These are phyloP conservation scores for Hansenula sp. DNA, from an alignment of 1,139 yeast species.

Conservation along the genomic window DNA sequence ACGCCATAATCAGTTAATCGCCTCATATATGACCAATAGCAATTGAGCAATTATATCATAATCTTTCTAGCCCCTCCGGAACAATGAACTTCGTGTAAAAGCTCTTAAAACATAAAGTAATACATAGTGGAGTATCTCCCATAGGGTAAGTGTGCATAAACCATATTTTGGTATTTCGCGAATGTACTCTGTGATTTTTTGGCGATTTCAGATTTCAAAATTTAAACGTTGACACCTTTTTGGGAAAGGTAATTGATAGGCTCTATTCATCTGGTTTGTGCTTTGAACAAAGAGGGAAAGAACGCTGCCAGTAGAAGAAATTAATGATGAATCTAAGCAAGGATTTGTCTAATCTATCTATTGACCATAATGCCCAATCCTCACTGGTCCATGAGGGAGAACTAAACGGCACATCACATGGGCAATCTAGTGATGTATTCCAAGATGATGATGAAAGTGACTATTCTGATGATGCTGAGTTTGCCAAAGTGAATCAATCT, in stretches of 20 bases:
- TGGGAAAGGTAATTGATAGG: background rate
- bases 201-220: background rate
- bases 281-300: background rate
- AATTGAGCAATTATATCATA: no score
- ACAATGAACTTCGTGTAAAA: no score
- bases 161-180: no score
- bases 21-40: no score
- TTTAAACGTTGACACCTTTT: background rate
- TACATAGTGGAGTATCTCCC: no score
- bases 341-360: slow-evolving; percentile 4
- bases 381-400: slow-evolving; percentile 1
- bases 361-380: background rate
- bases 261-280: no score
- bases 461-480: slow-evolving; percentile 16
- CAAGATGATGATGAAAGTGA: slow-evolving; percentile 11
- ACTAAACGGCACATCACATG: background rate
- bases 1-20: no score
- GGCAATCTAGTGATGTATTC: background rate
- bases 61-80: no score
- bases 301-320: background rate
- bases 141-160: no score
- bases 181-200: background rate
- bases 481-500: slow-evolving; percentile 17
- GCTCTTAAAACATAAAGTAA: no score
- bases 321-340: slow-evolving; percentile 2